phyloP scores from a whole-genome alignment of 2,329 filamentous ascomycete species.

The Alternaria novae-zelandiae region DNA sequence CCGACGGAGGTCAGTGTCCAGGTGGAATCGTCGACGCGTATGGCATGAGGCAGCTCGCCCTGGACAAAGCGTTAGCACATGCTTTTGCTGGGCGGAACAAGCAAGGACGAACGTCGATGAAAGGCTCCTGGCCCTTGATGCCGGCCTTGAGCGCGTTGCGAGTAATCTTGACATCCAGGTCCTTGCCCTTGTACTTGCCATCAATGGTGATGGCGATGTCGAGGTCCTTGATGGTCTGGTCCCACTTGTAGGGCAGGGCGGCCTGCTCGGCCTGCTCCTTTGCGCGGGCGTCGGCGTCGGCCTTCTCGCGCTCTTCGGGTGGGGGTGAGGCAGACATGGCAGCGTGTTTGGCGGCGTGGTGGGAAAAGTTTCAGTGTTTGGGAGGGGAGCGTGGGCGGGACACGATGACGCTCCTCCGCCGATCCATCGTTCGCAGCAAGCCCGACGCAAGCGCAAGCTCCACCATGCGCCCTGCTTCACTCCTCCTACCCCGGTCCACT shows the following conservation, averaged over 20 bases:
- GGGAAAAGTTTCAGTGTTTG: conserved; percentile 15
- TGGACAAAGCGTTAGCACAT: conserved; percentile 46
- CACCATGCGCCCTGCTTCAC: conserved; percentile 24
- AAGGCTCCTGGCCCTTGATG: conserved; percentile 85
- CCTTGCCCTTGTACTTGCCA: conserved; percentile 80
- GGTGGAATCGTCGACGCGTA: conserved; percentile 85
- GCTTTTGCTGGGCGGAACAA: neutral
- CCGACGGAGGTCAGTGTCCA: conserved; percentile 84
- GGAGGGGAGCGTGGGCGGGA: conserved; percentile 12
- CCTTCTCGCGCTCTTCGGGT: conserved; percentile 60
- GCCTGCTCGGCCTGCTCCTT: conserved; percentile 88
- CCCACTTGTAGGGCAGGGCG: conserved; percentile 95
- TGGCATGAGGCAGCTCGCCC: conserved; percentile 83
- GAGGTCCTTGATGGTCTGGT: conserved; percentile 86
- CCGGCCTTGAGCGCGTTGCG: conserved; percentile 78
- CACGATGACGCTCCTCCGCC: conserved; percentile 13
- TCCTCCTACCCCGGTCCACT: conserved; percentile 18
- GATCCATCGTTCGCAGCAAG: conserved; percentile 23
- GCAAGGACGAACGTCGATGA: conserved; percentile 71
- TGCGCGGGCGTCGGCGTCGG: conserved; percentile 66
- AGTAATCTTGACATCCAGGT: conserved; percentile 83
- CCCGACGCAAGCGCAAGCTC: conserved; percentile 11
- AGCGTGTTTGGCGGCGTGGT: conserved; percentile 9
- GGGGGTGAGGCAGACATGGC: conserved; percentile 54
- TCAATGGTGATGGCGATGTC: conserved; percentile 81